These are phyloP conservation scores for Rubus idaeus DNA, from an alignment of 306 rosid genomes.

Conservation along the genomic window DNA sequence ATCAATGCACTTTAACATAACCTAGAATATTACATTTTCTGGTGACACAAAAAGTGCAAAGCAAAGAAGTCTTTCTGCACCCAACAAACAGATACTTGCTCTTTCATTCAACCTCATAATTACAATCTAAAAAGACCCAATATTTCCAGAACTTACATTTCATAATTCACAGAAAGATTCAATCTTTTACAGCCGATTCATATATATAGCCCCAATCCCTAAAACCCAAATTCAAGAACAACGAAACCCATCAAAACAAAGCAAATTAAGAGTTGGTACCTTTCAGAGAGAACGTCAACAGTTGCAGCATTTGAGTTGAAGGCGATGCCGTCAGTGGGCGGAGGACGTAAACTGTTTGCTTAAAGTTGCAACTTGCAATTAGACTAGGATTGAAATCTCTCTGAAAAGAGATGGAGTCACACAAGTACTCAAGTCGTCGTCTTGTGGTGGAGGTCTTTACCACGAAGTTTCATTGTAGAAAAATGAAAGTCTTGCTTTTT, in stretches of 20 bases:
- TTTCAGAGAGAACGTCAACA: not conserved
- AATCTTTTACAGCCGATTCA: not conserved
- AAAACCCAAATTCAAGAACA: not conserved
- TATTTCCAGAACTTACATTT: slow-evolving; percentile 15
- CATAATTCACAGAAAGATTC: not conserved
- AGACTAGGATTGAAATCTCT: not conserved
- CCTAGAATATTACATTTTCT: not conserved
- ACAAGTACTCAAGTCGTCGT: not conserved
- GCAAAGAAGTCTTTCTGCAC: not conserved
- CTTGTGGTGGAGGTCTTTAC: slow-evolving; percentile 3
- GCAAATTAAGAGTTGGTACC: not conserved
- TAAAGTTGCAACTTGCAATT: not conserved
- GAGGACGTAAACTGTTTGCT: too few relatives aligned
- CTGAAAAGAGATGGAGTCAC: not conserved
- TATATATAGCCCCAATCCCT: not conserved
- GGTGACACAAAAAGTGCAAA: not conserved
- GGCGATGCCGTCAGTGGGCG: not conserved
- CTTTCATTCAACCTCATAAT: not conserved
- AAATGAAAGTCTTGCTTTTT: not conserved
- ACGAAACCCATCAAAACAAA: not conserved
- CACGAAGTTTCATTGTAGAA: not conserved
- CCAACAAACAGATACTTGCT: not conserved
- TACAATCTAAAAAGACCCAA: not conserved
- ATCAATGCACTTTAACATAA: not conserved
- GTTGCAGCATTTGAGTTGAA: slow-evolving; percentile 1